Evolutionary conservation across 1,284 basidiomycete species (phyloP), one percentile per base, ranked within the genome.

Genomic region (Leccinum solheimii): DNA sequence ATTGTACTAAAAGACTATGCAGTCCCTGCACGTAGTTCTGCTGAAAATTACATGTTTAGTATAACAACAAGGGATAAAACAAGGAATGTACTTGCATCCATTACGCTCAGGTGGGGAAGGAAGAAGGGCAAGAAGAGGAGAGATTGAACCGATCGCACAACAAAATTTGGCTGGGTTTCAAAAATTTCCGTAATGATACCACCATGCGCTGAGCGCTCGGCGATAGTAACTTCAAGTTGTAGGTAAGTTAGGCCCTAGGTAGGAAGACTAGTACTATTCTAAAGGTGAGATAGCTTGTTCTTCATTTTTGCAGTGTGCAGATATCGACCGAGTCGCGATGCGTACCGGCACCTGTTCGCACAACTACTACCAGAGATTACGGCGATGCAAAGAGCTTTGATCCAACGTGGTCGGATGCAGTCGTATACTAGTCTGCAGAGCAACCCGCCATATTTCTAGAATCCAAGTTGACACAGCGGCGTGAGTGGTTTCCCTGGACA

Each of bases 1-100:
- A 91, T 74, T 94, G 92, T 67, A 90, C 79, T 59, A 98, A 87
- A 63, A 97, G 86, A 77, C 85, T 83, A 79, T 95, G 92, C 65
- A 98, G 81, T 69, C 85, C 85, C 77, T 94, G 87, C 67, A 90
- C 84, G 71, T 85, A 91, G 73, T 77, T 81, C 30, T 85, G 83
- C 90, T 92, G 62, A 55, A 43, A 7, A 51, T 43, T 34, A 19
- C 7, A 61, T 57, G 55, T 64, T 53, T 55, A 19, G 13, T 34
- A 62, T 45, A 27, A 57, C 7, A 58, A 3, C 11, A 21, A n/a
- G 19, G 13, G 9, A 62, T 61, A 14, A 52, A 30, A 14, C 8
- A 21, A 9, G 43, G 56, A 53, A 16, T 32, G 23, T 38, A 68
- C 72, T 65, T 57, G 75, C 72, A 61, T 76, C 75, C 72, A 74